phyloP scores from a whole-genome alignment of 2,329 filamentous ascomycete genomes.

The Fusarium sp. region DNA sequence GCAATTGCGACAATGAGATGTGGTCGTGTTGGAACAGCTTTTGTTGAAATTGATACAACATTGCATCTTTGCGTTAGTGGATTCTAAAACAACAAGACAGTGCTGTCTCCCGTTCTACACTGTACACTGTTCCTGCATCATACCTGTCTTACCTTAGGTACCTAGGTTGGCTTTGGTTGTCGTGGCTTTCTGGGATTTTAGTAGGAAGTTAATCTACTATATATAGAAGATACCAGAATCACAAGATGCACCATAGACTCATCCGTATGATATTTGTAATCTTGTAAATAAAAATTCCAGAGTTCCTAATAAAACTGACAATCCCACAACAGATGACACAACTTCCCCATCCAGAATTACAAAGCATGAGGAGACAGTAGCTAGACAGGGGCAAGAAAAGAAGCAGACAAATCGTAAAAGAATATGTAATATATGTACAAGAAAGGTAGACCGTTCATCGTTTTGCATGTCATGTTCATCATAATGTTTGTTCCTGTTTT shows the following conservation, averaged over 20 bases:
- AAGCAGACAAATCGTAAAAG: conserved; percentile 3
- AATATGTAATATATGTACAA: conserved; percentile 2
- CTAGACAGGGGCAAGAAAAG: background rate
- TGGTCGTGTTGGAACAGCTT: conserved; percentile 18
- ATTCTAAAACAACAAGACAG: conserved; percentile 27
- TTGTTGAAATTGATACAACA: conserved; percentile 16
- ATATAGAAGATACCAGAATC: background rate
- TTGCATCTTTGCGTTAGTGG: conserved; percentile 21
- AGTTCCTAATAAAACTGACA: background rate
- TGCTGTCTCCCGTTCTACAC: conserved; percentile 7
- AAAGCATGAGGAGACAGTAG: background rate
- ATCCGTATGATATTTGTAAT: background rate
- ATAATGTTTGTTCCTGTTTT: background rate
- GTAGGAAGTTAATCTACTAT: background rate
- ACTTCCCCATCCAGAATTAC: background rate
- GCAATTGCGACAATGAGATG: background rate
- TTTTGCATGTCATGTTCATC: conserved; percentile 28
- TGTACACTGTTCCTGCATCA: conserved; percentile 18
- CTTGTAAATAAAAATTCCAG: background rate
- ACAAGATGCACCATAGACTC: background rate
- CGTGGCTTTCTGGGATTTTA: background rate
- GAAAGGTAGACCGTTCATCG: conserved; percentile 18
- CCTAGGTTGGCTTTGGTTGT: background rate
- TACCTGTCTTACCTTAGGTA: background rate
- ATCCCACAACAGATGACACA: background rate